Evolutionary conservation across 306 rosid species (phyloP), one percentile per base, ranked within the genome.

Genomic region (Sesbania bispinosa): DNA sequence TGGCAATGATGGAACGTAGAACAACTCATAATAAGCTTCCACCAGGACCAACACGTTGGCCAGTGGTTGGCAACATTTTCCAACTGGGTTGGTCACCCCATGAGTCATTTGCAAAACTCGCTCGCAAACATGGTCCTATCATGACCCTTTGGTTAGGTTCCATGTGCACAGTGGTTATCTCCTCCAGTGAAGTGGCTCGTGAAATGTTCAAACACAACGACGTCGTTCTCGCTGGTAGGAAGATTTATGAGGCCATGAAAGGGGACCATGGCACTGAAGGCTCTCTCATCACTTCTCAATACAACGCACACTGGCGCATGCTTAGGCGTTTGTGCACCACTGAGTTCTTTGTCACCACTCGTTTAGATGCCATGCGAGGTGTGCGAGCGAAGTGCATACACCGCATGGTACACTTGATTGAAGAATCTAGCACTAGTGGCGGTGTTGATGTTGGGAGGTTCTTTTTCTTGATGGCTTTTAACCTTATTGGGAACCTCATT

Each of bases 241-340:
- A 88, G 67, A 85, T 93, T 1, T 93, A 93, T 10, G 96, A 93
- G 71, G 54, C 96, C 53, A 90, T 93, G 98, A 93, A 62, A 30
- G 98, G 95, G 0, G 58, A 84, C 0, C 62, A 74, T 19, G 91
- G 96, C 1, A 45, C 13, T 0, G 91, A 90, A 54, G 96, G 97
- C 0, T 90, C 96, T 0, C 78, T 93, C 9, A 80, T 90, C 14
- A 85, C 96, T 1, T 79, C 90, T 16, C 97, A 93, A 8, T 87
- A 93, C 15, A 86, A 88, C 8, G 41, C 93, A 0, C 98, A 93
- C 79, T 93, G 97, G 98, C 77, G 91, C 23, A 86, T 93, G 96
- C 58, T 93, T 6, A 57, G 62, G 11, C 88, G 96, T 2, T 32
- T 93, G 5, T 55, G 80, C 64, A 86, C 82, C 21, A 67, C 82